phyloP scores from a whole-genome alignment of 2,329 filamentous ascomycete species.

The Pezicula radicicola region DNA sequence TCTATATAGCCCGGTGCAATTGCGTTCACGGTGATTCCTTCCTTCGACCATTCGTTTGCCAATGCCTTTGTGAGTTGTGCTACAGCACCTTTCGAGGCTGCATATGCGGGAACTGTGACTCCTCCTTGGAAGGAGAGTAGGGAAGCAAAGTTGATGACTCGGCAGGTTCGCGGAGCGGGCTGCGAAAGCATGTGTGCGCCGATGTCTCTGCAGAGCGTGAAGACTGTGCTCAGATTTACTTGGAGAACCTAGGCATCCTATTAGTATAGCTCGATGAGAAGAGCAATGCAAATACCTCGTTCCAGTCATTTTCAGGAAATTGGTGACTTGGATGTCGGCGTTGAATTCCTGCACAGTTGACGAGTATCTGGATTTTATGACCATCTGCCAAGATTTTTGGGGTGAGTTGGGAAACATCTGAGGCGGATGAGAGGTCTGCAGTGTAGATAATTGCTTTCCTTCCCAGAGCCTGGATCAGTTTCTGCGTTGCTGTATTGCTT shows the following conservation, averaged over 20 bases:
- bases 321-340: conserved; percentile 69
- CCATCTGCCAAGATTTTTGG: conserved; percentile 60
- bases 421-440: conserved; percentile 62
- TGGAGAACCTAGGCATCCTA: conserved; percentile 61
- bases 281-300: conserved; percentile 44
- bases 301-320: conserved; percentile 77
- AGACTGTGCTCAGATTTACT: conserved; percentile 82
- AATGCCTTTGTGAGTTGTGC: conserved; percentile 81
- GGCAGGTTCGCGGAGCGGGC: conserved; percentile 39
- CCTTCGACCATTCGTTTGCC: conserved; percentile 80
- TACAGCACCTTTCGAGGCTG: conserved; percentile 78
- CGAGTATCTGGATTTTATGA: conserved; percentile 68
- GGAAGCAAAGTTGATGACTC: conserved; percentile 79
- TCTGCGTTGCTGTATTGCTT: conserved; percentile 45
- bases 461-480: conserved; percentile 60
- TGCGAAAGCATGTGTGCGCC: conserved; percentile 72
- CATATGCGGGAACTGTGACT: conserved; percentile 81
- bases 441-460: conserved; percentile 66
- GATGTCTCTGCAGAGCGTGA: conserved; percentile 73
- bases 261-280: neutral
- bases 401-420: conserved; percentile 58
- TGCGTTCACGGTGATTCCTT: conserved; percentile 80
- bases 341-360: conserved; percentile 89
- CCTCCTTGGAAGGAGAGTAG: conserved; percentile 83
- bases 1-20: conserved; percentile 88